These are phyloP conservation scores for Rhodotorula sp. DNA, from an alignment of 1,284 basidiomycete genomes.

Conservation along the genomic window DNA sequence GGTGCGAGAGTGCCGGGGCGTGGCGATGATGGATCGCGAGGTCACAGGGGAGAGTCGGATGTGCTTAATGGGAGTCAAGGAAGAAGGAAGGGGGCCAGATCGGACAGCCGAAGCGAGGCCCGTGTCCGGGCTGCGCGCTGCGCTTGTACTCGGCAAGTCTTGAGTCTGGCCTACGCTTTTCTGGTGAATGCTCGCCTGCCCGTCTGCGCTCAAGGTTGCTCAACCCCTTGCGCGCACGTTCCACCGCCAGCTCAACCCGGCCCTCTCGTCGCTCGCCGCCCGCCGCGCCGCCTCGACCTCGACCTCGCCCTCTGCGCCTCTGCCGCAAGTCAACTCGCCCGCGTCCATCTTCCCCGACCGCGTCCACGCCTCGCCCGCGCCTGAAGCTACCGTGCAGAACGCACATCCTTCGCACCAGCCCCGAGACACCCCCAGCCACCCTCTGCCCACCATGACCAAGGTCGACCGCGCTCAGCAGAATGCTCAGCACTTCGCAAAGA, in stretches of 20 bases:
- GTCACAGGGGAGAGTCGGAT: too few relatives aligned
- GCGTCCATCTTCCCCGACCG: neutral
- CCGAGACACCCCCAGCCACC: neutral
- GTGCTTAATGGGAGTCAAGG: too few relatives aligned
- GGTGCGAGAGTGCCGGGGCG: too few relatives aligned
- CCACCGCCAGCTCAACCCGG: neutral
- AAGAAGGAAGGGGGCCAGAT: too few relatives aligned
- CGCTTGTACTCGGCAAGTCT: too few relatives aligned
- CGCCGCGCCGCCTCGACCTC: neutral
- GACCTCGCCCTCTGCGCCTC: neutral
- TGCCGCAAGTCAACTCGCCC: neutral
- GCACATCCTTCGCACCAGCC: neutral
- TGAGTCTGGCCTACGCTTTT: too few relatives aligned
- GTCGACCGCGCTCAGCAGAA: slow-evolving; percentile 43
- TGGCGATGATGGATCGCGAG: too few relatives aligned
- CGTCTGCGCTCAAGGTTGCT: neutral
- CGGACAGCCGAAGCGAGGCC: too few relatives aligned
- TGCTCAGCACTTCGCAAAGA: slow-evolving; percentile 47
- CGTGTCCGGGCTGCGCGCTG: too few relatives aligned
- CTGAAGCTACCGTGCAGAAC: slow-evolving; percentile 7
- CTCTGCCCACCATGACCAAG: slow-evolving; percentile 12
- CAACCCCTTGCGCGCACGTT: neutral
- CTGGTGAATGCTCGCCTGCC: neutral
- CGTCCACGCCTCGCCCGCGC: slow-evolving; percentile 6
- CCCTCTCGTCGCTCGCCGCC: neutral